phyloP scores from a whole-genome alignment of 2,329 filamentous ascomycete species.

The Beauveria varroae region DNA sequence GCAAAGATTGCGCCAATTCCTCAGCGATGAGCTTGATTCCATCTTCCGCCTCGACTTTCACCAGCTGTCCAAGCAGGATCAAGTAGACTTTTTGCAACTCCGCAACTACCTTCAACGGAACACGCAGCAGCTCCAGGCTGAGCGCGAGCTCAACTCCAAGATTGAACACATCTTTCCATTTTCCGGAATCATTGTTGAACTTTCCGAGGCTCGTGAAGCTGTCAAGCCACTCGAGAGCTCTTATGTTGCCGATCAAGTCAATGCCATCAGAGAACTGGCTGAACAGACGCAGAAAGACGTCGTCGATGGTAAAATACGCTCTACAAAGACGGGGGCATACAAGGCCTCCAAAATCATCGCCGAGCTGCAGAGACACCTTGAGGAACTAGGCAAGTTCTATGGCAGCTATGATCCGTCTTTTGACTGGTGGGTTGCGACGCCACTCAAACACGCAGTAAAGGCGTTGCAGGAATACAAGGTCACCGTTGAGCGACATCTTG shows the following conservation, averaged over 20 bases:
- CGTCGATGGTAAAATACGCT: slow-evolving; percentile 23
- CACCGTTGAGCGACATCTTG: slow-evolving; percentile 33
- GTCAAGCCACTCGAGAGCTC: slow-evolving; percentile 36
- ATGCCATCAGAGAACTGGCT: slow-evolving; percentile 27
- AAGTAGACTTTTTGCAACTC: slow-evolving; percentile 42
- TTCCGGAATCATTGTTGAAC: slow-evolving; percentile 28
- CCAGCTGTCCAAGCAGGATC: slow-evolving; percentile 31
- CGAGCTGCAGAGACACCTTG: slow-evolving; percentile 32
- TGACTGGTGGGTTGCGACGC: slow-evolving; percentile 46
- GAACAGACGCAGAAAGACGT: slow-evolving; percentile 27
- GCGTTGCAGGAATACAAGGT: slow-evolving; percentile 28
- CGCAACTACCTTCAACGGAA: slow-evolving; percentile 36
- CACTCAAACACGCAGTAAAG: slow-evolving; percentile 32
- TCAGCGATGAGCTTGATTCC: slow-evolving; percentile 30
- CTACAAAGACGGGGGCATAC: slow-evolving; percentile 36
- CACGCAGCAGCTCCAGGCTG: slow-evolving; percentile 30
- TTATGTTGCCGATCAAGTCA: slow-evolving; percentile 33
- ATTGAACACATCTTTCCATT: slow-evolving; percentile 38
- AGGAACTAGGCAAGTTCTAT: slow-evolving; percentile 44
- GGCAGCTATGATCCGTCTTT: slow-evolving; percentile 48
- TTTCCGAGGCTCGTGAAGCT: slow-evolving; percentile 41
- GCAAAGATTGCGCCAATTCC: slow-evolving; percentile 32
- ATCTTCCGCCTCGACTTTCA: slow-evolving; percentile 21
- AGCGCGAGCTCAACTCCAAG: slow-evolving; percentile 27
- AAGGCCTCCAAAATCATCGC: slow-evolving; percentile 36